Base-by-base conservation (phyloP, 2,329 filamentous ascomycete species). In the Neoscytalidium dimidiatum region DNA sequence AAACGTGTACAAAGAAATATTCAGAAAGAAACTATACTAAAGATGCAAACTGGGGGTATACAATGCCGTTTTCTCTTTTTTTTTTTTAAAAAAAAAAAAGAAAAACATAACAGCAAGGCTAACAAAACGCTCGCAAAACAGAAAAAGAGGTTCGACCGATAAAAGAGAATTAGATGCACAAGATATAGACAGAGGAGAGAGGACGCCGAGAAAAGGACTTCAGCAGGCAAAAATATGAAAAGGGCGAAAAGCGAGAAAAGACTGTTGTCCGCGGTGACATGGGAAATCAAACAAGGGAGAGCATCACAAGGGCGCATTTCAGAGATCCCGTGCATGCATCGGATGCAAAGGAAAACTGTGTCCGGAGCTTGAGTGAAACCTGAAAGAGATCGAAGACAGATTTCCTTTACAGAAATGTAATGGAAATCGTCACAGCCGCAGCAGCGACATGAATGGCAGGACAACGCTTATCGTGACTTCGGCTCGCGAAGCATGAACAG, bases 61-160 rank as follows among this genome's bases (percentile, higher is more conserved):
- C 63, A 60, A 64, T 64, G 64, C 64, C 61, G 61, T 61, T 64
- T 58, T n/a, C n/a, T n/a, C n/a, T n/a, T n/a, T n/a, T n/a, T n/a
- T n/a, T n/a, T n/a, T n/a, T 14, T 9, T 35, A 35, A 35, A 35
- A 35, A 14, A n/a, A n/a, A n/a, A n/a, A n/a, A n/a, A 35, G 14
- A 35, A 35, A 35, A 9, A 35, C 33, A 35, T 35, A 35, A n/a
- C 33, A 35, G 11, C 5, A 58, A 57, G 28, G 28, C 13, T 38
- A 33, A 29, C 28, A 26, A 58, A 41, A 64, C 41, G 38, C 29
- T 44, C 41, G 44, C 29, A 41, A 26, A 33, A 26, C 29, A 29
- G 56, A 48, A 33, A 14, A 17, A 51, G 19, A 41, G 9, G 17
- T 9, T 23, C 9, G 21, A 21, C 8, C 14, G 14, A 56, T 19